A percentile compares a stretch with the other conserved stretches of the same genome.
phyloP scores from a whole-genome alignment of 2,329 filamentous ascomycete genomes.

The Microcera coccophila region DNA sequence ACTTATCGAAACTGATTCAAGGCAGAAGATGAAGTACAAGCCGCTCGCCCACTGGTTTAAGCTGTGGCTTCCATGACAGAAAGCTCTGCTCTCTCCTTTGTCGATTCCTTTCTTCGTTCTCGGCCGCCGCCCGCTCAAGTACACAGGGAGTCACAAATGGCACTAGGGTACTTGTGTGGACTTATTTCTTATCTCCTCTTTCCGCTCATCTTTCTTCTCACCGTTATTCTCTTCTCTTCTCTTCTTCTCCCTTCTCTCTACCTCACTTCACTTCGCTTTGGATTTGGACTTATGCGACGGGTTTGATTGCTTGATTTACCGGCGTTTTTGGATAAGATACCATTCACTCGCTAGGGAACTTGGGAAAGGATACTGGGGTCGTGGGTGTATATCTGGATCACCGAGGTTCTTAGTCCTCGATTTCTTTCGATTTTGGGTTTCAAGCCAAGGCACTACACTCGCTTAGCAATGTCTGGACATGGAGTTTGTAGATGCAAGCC shows the following conservation, averaged over 20 bases:
- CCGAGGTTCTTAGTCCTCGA: constrained; percentile 3
- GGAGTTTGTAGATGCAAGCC: too few species aligned
- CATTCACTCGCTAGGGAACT: constrained; percentile 6
- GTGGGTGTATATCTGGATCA: neutral
- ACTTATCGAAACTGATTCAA: constrained; percentile 1
- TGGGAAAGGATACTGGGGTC: neutral
- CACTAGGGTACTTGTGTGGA: neutral
- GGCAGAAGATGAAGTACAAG: constrained; percentile 25
- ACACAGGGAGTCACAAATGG: neutral
- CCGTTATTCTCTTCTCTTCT: too few species aligned
- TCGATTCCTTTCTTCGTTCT: too few species aligned
- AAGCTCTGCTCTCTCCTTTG: neutral
- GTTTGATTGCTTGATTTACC: neutral
- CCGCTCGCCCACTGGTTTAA: constrained; percentile 28
- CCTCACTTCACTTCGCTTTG: too few species aligned
- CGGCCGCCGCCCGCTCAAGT: neutral
- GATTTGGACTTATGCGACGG: neutral
- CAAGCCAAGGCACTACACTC: neutral
- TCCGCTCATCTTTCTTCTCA: neutral
- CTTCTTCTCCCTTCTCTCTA: too few species aligned
- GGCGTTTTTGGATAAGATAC: constrained; percentile 1
- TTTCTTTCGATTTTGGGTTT: neutral
- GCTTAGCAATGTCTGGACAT: too few species aligned
- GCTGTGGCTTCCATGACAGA: constrained; percentile 22
- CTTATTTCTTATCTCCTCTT: constrained; percentile 1